Evolutionary conservation across 2,329 filamentous ascomycete species (phyloP), one percentile per base, ranked within the genome.

Genomic region (Aspergillaceae sp.): DNA sequence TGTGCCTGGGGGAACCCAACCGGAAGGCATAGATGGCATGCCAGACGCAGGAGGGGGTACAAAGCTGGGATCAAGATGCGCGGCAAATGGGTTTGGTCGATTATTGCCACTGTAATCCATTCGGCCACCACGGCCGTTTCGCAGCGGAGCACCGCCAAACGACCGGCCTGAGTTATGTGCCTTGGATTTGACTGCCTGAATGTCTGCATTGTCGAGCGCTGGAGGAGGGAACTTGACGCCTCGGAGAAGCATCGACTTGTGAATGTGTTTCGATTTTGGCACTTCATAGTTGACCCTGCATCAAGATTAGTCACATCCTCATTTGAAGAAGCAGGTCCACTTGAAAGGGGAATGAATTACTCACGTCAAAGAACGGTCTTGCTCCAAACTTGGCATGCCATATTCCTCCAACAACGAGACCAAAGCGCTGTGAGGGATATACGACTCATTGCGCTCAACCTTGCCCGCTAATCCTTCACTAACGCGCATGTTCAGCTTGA

Each of bases 231-330:
- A 76, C 56, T 84, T 82, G 35, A 90, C 82, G 8, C 92, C 92
- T 2, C 88, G 83, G 33, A 98, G 76, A 9, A 98, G 77, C 86
- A 95, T 94, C 4, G 90, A 96, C 64, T 96, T 96, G 70, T 98
- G 92, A 4, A 80, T 73, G 56, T 87, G 78, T 7, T 74, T 74
- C 11, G 80, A 80, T 36, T 77, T 74, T 0, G 91, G 90, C 69
- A 96, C 85, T 40, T 88, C 81, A 62, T 94, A 98, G 59, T 86
- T 74, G 7, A 97, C 89, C 60, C 86, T 94, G 53, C 35, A 36
- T 10, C 44, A 40, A 71, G 61, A 43, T 66, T 57, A 67, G 58
- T 44, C 41, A 45, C 30, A 36, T 44, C 10, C 19, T 9, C 19
- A 30, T 44, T 28, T 29, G n/a, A 19, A 19, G 19, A 19, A 19